A percentile compares a stretch with the other conserved stretches of the same genome.
Evolutionary conservation across 2,329 filamentous ascomycete species (phyloP).

Genomic region (Zalaria sp.): DNA sequence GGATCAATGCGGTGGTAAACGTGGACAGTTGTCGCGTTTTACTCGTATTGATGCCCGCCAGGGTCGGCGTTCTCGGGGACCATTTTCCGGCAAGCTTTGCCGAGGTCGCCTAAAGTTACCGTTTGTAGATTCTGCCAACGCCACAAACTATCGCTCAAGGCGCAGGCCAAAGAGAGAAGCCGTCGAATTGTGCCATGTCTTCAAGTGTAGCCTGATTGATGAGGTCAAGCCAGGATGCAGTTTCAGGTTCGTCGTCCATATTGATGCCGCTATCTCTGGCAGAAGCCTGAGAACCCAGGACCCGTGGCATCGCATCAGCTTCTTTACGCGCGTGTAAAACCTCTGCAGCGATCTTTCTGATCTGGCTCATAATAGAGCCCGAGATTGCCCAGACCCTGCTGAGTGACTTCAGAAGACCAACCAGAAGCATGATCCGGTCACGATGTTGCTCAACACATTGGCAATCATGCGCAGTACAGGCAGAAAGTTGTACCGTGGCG

Average conservation of each 20-base stretch:
- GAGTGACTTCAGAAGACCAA: constrained; percentile 56
- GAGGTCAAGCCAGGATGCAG: background rate
- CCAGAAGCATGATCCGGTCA: constrained; percentile 56
- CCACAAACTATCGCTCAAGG: too few species aligned
- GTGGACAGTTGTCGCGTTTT: too few species aligned
- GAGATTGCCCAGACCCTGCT: constrained; percentile 61
- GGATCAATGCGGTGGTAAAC: too few species aligned
- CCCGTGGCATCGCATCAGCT: too few species aligned
- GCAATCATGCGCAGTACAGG: constrained; percentile 46
- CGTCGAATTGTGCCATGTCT: too few species aligned
- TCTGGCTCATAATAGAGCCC: constrained; percentile 53
- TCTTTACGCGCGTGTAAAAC: constrained; percentile 1
- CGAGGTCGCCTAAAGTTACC: too few species aligned
- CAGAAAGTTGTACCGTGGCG: constrained; percentile 68
- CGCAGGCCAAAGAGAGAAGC: too few species aligned
- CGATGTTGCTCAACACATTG: constrained; percentile 54
- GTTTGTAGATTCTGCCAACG: too few species aligned
- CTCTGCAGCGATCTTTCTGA: constrained; percentile 51
- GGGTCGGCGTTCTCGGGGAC: too few species aligned
- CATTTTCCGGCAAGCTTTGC: too few species aligned
- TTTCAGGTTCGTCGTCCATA: background rate
- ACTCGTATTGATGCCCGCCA: too few species aligned
- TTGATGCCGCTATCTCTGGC: background rate
- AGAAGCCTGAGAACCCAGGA: background rate
- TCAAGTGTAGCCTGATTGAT: background rate